Evolutionary conservation across 2,329 filamentous ascomycete genomes (phyloP), one percentile per base, ranked within the genome.

Genomic region (Amesomyces nigricolor): DNA sequence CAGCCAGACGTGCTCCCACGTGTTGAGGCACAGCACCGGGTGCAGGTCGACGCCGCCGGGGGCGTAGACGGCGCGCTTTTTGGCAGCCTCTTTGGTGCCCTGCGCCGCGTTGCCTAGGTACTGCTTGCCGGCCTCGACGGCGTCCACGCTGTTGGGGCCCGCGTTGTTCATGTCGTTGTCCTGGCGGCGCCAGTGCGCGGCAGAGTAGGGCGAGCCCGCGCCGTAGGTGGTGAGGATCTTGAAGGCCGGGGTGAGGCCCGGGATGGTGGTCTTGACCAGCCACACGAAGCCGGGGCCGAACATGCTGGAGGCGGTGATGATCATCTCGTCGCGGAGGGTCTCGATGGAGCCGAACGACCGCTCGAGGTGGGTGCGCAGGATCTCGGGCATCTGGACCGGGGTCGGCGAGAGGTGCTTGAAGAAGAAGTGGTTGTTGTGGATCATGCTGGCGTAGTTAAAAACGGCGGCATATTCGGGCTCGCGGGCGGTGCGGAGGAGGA

Each of bases 381-480:
- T 60, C 1, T 73, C 67, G 57, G 82, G 82, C 62, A 88, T 86
- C 44, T 57, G 40, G 59, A 56, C 61, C 35, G 56, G 57, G 43
- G 32, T 52, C 65, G 64, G 55, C 16, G 70, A 68, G 50, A 85
- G 70, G 59, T 78, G 73, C 63, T 81, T 70, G 79, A 92, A 91
- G 81, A 90, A 92, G 77, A 90, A 87, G 69, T 84, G 76, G 71
- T 84, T 96, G 82, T 97, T 97, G 79, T 89, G 87, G 54, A 90
- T 89, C 88, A 95, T 95, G 65, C 89, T 95, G 71, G 94, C 94
- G 71, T 95, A 83, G 81, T 97, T 99, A 84, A 99, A 99, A 69
- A 87, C 77, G 64, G 86, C 79, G 42, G 94, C 94, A 60, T 81
- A 78, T 63, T 79, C 78, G 44, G 92, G 87, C 66, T 94, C 82